phyloP scores from a whole-genome alignment of 2,329 filamentous ascomycete species.

The Apiospora pterosperma region DNA sequence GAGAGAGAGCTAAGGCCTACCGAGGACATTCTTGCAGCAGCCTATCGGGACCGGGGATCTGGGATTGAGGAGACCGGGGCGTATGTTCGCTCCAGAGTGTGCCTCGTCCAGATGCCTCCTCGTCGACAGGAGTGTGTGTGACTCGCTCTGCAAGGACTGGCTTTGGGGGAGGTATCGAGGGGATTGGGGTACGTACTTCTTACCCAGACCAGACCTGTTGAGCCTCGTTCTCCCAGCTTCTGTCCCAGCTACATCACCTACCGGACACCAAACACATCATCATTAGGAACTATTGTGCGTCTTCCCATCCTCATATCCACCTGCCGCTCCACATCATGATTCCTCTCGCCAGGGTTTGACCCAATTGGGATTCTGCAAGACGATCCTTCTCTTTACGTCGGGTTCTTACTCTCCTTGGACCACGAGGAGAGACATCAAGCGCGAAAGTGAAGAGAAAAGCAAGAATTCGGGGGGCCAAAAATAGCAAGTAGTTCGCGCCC shows the following conservation, averaged over 20 bases:
- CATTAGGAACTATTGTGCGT: neutral
- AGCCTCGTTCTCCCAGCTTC: neutral
- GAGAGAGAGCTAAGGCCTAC: neutral
- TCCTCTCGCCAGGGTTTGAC: neutral
- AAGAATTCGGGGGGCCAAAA: neutral
- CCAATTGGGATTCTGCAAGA: neutral
- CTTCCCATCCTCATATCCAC: neutral
- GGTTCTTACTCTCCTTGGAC: neutral
- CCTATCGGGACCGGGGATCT: no score
- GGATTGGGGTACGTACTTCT: neutral
- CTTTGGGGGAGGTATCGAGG: neutral
- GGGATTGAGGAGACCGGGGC: no score
- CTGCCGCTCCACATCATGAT: neutral
- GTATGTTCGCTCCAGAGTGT: neutral
- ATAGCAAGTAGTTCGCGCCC: neutral
- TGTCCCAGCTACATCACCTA: neutral
- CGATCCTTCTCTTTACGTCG: neutral
- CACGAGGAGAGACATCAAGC: neutral
- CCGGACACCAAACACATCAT: no score
- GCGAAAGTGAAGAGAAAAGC: neutral
- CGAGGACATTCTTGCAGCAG: neutral
- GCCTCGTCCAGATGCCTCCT: neutral
- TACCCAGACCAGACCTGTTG: neutral
- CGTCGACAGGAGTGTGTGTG: neutral
- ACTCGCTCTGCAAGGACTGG: neutral